Evolutionary conservation across 2,329 filamentous ascomycete species (phyloP).

Genomic region (Westerdykella ornata): DNA sequence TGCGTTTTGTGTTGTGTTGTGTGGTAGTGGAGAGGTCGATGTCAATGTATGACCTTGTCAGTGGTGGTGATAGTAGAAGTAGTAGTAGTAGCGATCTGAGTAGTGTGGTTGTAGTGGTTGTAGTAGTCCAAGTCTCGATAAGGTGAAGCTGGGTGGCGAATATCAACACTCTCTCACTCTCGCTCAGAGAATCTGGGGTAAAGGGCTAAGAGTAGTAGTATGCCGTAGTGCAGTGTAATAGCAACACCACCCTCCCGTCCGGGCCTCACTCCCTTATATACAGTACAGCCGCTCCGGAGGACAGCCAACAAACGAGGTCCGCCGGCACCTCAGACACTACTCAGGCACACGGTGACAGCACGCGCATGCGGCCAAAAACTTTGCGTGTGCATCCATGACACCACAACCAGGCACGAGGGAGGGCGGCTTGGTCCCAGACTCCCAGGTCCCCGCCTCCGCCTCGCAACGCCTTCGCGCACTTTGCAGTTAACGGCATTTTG

Average conservation of each 20-base stretch:
- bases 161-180: slow-evolving; percentile 1
- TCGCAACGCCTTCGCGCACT: slow-evolving; percentile 23
- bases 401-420: slow-evolving; percentile 1
- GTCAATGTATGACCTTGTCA: slow-evolving; percentile 1
- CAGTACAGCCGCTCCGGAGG: not conserved
- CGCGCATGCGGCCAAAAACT: slow-evolving; percentile 14
- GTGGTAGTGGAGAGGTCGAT: not conserved
- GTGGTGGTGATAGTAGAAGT: slow-evolving; percentile 6
- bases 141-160: slow-evolving; percentile 8
- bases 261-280: not conserved
- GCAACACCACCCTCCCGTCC: too few species aligned
- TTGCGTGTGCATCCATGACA: slow-evolving; percentile 10
- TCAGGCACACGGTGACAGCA: slow-evolving; percentile 3
- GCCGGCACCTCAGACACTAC: too few species aligned
- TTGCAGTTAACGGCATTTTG: slow-evolving; percentile 41
- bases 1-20: not conserved
- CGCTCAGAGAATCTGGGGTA: too few species aligned
- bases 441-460: too few species aligned
- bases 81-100: slow-evolving; percentile 10
- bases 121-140: slow-evolving; percentile 5
- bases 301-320: too few species aligned
- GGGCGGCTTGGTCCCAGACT: not conserved
- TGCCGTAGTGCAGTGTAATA: too few species aligned
- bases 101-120: slow-evolving; percentile 9
- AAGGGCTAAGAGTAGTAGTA: too few species aligned